These are phyloP conservation scores for Aspergillus egyptiacus DNA, from an alignment of 495 filamentous ascomycete species.

Conservation along the genomic window DNA sequence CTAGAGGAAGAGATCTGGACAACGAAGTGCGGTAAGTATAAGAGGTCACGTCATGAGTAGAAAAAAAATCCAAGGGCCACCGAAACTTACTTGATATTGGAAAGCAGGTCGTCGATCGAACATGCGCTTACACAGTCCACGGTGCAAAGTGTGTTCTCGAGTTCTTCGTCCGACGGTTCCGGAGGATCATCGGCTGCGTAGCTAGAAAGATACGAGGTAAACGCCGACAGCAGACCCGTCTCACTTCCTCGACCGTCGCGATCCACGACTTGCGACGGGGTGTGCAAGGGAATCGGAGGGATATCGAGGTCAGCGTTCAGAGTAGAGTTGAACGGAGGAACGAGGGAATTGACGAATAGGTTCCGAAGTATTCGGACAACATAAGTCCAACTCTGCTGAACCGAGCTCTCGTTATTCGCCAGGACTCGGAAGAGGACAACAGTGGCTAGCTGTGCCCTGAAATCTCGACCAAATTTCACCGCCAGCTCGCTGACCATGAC, in stretches of 20 bases:
- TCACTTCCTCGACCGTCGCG: conserved; percentile 71
- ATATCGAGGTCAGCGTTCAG: conserved; percentile 66
- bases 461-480: conserved; percentile 92
- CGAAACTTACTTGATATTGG: conserved; percentile 69
- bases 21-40: conserved; percentile 10
- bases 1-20: conserved; percentile 60
- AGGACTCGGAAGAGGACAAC: conserved; percentile 90
- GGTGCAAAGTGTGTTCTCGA: conserved; percentile 90
- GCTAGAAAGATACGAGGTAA: conserved; percentile 95
- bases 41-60: neutral
- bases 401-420: conserved; percentile 69
- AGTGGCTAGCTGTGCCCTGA: conserved; percentile 87
- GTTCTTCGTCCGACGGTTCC: conserved; percentile 93
- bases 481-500: conserved; percentile 99
- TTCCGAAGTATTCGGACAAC: conserved; percentile 90
- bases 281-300: conserved; percentile 80
- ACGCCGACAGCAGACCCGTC: conserved; percentile 80
- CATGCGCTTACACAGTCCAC: conserved; percentile 93
- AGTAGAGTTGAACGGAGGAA: conserved; percentile 75
- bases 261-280: conserved; percentile 89
- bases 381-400: conserved; percentile 75
- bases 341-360: conserved; percentile 90
- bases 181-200: conserved; percentile 97
- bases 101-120: conserved; percentile 73
- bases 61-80: too few species aligned